Base-by-base conservation (phyloP, 306 rosid species). In the Cotoneaster glaucophyllus region DNA sequence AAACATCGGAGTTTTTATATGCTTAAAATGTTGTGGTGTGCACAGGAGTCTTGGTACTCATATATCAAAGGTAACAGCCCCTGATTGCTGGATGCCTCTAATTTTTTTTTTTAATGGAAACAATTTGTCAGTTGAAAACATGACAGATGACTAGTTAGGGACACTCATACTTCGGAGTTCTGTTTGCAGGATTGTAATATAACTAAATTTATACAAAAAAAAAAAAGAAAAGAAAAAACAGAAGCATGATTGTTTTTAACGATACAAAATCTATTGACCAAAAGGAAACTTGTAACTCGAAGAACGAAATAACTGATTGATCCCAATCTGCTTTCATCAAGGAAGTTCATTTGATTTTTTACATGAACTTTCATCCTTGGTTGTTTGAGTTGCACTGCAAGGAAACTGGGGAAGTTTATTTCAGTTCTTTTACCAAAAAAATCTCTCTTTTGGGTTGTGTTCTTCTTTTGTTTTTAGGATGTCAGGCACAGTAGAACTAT, bases 1-100 rank as follows among this genome's bases (percentile, higher is more conserved):
- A 58, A 96, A 96, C 82, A 90, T 96, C 28, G 99, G 99, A 78
- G 99, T 96, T 78, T 92, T 96, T 78, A 74, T 96, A 82, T 96
- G 99, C 90, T 84, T 96, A 85, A 90, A 96, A 79, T 96, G 99
- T 77, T 96, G 98, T 56, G 98, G 99, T 25, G 90, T 88, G 80
- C 99, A 96, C 85, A 84, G 98, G 84, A 88, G 98, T 85, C 99
- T 96, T 65, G 99, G 98, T 67, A 76, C 97, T 37, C 99, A 96
- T 80, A 86, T 96, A 84, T 96, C 99, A 56, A 96, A 96, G 98
- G 99, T 96, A 81, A 78, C 41, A 4, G 44, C 59, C 74, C 61
- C 26, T 62, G 50, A 22, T 44, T 82, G 71, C 69, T 58, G 26
- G 26, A 41, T 37, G 13, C 43, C 50, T 43, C n/a, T 8, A 25